Percentiles rank a stretch among this genome's conserved stretches.
phyloP scores from a whole-genome alignment of 192 early-diverging fungal genomes.

The Backusella liffmaniae region DNA sequence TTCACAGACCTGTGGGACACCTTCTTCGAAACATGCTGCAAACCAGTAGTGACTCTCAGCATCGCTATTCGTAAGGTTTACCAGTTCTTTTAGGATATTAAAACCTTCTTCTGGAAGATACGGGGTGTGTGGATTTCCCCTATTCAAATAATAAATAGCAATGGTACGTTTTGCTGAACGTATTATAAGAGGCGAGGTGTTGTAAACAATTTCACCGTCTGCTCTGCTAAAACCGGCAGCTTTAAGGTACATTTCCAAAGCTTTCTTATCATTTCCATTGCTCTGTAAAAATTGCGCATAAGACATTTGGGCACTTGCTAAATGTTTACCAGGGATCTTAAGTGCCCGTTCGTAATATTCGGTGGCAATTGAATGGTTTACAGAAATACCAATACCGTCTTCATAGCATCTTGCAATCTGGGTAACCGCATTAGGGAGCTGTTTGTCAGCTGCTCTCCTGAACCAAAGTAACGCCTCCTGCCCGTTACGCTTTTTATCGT shows the following conservation, averaged over 20 bases:
- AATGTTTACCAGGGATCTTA: not conserved
- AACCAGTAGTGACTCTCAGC: slow-evolving; percentile 36
- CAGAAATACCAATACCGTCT: slow-evolving; percentile 30
- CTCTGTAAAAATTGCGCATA: slow-evolving; percentile 32
- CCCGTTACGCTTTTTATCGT: slow-evolving; percentile 6
- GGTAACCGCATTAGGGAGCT: slow-evolving; percentile 26
- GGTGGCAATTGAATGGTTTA: slow-evolving; percentile 23
- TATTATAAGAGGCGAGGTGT: not conserved
- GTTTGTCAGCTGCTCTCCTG: slow-evolving; percentile 32
- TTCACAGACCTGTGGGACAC: slow-evolving; percentile 14
- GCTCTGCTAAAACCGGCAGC: slow-evolving; percentile 11
- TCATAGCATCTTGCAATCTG: slow-evolving; percentile 38
- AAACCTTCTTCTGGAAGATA: slow-evolving; percentile 24
- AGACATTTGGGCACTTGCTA: slow-evolving; percentile 23
- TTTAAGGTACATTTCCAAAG: slow-evolving; percentile 22
- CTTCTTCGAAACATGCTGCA: slow-evolving; percentile 37
- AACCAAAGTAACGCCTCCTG: slow-evolving; percentile 37
- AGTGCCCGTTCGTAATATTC: slow-evolving; percentile 35
- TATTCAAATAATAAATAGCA: slow-evolving; percentile 28
- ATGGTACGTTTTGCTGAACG: slow-evolving; percentile 25
- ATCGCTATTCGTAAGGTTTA: slow-evolving; percentile 15
- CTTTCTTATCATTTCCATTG: slow-evolving; percentile 22
- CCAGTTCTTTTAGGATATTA: slow-evolving; percentile 18
- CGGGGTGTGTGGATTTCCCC: slow-evolving; percentile 17
- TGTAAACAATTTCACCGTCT: not conserved